Evolutionary conservation across 768 basidiomycete species (phyloP).

Genomic region (Clavaria fumosa): DNA sequence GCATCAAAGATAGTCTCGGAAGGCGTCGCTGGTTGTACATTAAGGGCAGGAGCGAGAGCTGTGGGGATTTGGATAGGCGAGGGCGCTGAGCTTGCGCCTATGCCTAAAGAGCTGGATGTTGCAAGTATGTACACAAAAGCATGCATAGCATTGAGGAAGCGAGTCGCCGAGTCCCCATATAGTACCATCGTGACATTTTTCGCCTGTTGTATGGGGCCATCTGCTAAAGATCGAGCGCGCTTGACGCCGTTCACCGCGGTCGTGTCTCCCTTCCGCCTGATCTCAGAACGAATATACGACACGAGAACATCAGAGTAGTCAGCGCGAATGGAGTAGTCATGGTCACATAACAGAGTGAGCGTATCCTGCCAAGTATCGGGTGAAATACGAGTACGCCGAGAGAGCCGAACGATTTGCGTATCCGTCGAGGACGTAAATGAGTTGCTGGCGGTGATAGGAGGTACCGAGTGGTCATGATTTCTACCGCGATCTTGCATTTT

Average conservation of each 20-base stretch:
- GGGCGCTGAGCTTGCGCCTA: constrained; percentile 24
- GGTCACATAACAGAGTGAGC: constrained; percentile 68
- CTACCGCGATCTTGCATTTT: constrained; percentile 9
- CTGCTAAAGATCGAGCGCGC: constrained; percentile 29
- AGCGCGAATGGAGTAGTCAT: constrained; percentile 58
- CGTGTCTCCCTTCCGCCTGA: constrained; percentile 44
- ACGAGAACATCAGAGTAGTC: constrained; percentile 65
- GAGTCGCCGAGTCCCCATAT: constrained; percentile 40
- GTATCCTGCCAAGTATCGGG: constrained; percentile 90
- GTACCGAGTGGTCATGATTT: constrained; percentile 3
- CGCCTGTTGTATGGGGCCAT: constrained; percentile 33
- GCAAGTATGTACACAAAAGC: constrained; percentile 71
- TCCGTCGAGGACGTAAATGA: constrained; percentile 15
- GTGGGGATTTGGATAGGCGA: constrained; percentile 25
- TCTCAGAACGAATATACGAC: constrained; percentile 63
- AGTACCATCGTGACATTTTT: constrained; percentile 32
- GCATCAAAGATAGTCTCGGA: constrained; percentile 12
- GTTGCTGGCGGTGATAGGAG: constrained; percentile 11
- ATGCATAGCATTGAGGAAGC: constrained; percentile 67
- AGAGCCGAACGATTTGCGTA: constrained; percentile 19
- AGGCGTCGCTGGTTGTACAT: constrained; percentile 19
- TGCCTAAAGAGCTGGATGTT: constrained; percentile 48
- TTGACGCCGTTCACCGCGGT: constrained; percentile 31
- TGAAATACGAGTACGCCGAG: constrained; percentile 52
- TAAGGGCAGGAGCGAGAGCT: constrained; percentile 16